Conservation (phyloP, 2,329 filamentous ascomycete species). For the Aspergillus ruber region DNA sequence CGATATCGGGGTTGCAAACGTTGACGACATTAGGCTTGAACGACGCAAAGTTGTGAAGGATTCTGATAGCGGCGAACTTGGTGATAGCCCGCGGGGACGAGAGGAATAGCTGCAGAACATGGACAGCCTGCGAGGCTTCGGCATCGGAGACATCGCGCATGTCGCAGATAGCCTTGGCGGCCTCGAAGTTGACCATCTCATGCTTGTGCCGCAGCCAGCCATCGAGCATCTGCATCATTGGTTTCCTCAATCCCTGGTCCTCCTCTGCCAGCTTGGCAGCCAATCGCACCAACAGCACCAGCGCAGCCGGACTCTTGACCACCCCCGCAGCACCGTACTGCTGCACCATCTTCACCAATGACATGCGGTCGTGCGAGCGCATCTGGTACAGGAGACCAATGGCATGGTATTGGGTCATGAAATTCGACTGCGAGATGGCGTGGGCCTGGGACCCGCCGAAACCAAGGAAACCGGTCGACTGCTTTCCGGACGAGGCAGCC, state of each 20-base stretch:
- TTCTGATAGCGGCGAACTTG: conserved; percentile 94
- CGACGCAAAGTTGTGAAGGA: conserved; percentile 90
- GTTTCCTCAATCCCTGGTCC: conserved; percentile 78
- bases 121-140: conserved; percentile 85
- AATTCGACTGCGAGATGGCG: conserved; percentile 71
- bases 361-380: conserved; percentile 96
- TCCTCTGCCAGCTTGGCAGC: conserved; percentile 93
- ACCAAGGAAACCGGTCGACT: conserved; percentile 81
- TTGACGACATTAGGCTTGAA: conserved; percentile 93
- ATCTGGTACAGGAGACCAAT: conserved; percentile 97
- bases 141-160: conserved; percentile 88
- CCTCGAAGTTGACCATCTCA: conserved; percentile 99
- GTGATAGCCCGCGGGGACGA: conserved; percentile 92
- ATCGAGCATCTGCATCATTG: conserved; percentile 95
- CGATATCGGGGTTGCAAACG: conserved; percentile 93
- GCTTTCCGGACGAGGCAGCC: conserved; percentile 84
- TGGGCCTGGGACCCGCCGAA: conserved; percentile 75
- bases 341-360: conserved; percentile 99
- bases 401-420: conserved; percentile 97
- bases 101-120: conserved; percentile 92
- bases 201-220: conserved; percentile 97
- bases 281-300: conserved; percentile 84
- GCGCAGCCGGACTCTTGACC: conserved; percentile 89
- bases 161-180: conserved; percentile 94
- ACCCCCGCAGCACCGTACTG: conserved; percentile 88